Percentiles rank a stretch among this genome's conserved stretches.
Conservation (phyloP, 2,329 filamentous ascomycete genomes). For the Cladophialophora immunda region DNA sequence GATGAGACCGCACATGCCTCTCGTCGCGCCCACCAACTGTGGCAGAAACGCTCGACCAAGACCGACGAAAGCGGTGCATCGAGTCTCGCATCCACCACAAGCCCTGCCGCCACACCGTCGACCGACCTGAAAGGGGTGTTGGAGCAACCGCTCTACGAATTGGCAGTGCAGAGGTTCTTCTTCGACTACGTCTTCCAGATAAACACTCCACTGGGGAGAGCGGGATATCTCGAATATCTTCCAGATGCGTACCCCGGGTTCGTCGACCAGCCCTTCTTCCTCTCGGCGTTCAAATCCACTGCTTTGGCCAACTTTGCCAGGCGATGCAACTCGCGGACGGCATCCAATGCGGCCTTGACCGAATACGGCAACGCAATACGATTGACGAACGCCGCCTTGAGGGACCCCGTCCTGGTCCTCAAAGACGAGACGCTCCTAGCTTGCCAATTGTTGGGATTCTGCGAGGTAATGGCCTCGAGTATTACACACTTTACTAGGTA, state of each 20-base stretch:
- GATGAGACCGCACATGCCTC: conserved; percentile 5
- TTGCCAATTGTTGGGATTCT: conserved; percentile 4
- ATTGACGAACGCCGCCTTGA: background rate
- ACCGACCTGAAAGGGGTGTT: too few species aligned
- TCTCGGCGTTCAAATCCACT: background rate
- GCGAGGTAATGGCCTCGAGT: background rate
- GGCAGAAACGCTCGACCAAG: conserved; percentile 4
- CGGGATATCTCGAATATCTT: background rate
- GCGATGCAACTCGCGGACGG: background rate
- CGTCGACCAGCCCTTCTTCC: background rate
- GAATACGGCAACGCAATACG: conserved; percentile 1
- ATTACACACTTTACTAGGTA: too few species aligned
- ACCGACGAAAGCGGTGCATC: background rate
- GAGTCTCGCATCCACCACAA: background rate
- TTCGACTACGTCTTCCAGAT: conserved; percentile 4
- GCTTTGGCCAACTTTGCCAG: conserved; percentile 4
- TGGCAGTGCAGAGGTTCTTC: conserved; percentile 9
- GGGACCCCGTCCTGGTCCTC: background rate
- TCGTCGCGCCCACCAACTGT: background rate
- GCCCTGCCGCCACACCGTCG: background rate
- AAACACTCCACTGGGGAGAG: background rate
- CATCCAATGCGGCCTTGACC: background rate
- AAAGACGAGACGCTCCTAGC: conserved; percentile 5
- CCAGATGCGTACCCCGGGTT: background rate
- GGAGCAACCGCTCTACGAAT: background rate